Conservation (phyloP, 768 basidiomycete species). For the Trametes elegans region DNA sequence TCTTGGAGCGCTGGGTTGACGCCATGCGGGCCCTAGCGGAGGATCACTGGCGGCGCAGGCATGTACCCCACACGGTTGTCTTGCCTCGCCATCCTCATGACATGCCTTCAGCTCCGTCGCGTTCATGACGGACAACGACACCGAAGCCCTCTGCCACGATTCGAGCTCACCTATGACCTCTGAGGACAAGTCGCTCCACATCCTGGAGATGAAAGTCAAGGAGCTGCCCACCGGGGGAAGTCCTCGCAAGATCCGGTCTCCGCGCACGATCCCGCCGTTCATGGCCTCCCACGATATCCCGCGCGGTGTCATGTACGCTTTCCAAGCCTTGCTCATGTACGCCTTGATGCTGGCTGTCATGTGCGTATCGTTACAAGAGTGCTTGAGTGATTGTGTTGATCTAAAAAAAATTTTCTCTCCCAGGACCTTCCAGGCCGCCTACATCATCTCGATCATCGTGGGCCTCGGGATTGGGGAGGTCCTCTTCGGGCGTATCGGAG, state of each 20-base stretch:
- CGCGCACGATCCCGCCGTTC: constrained; percentile 60
- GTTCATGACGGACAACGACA: neutral
- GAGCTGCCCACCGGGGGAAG: neutral
- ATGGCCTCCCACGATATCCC: constrained; percentile 62
- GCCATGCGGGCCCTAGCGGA: constrained; percentile 55
- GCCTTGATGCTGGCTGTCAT: constrained; percentile 80
- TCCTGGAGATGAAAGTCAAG: constrained; percentile 17
- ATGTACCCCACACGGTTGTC: constrained; percentile 6
- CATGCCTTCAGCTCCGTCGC: neutral
- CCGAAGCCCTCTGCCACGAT: neutral
- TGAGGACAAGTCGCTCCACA: neutral
- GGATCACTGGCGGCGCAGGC: constrained; percentile 61
- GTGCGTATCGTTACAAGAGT: constrained; percentile 40
- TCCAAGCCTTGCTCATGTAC: constrained; percentile 65
- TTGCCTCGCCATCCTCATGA: neutral
- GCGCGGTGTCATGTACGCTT: constrained; percentile 61
- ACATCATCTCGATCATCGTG: constrained; percentile 66
- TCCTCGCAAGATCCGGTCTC: constrained; percentile 9
- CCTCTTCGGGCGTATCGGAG: constrained; percentile 55
- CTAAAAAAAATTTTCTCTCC: constrained; percentile 16
- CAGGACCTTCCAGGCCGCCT: constrained; percentile 85
- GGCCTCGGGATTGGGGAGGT: constrained; percentile 77
- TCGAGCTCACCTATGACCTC: neutral
- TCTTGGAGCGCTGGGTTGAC: constrained; percentile 69
- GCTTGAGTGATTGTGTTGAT: constrained; percentile 9